These are phyloP conservation scores for Aspergillus caelatus DNA, from an alignment of 2,329 filamentous ascomycete species.

Conservation along the genomic window DNA sequence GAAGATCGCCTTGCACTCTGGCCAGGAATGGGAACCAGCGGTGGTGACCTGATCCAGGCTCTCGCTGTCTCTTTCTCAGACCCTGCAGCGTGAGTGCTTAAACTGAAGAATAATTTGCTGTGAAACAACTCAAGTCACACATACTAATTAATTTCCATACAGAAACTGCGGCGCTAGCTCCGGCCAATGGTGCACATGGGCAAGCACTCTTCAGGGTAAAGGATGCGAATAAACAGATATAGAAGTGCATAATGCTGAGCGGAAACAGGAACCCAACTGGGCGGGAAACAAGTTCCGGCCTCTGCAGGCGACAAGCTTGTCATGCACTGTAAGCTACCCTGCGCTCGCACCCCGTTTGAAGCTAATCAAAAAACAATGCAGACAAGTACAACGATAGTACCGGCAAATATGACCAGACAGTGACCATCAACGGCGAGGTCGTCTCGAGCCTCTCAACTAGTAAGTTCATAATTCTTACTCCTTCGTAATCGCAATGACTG, in stretches of 20 bases:
- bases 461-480: constrained; percentile 7
- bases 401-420: constrained; percentile 33
- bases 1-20: constrained; percentile 35
- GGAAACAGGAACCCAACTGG: constrained; percentile 23
- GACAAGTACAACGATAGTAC: constrained; percentile 36
- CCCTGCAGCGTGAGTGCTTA: constrained; percentile 27
- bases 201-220: constrained; percentile 32
- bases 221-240: not conserved
- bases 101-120: not conserved
- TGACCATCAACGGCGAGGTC: constrained; percentile 31
- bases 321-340: constrained; percentile 29
- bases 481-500: not conserved
- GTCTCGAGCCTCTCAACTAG: constrained; percentile 34
- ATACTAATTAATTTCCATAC: not conserved
- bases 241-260: not conserved
- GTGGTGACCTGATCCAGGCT: constrained; percentile 36
- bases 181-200: constrained; percentile 39
- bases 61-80: constrained; percentile 33
- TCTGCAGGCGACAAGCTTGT: constrained; percentile 27
- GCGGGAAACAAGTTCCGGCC: constrained; percentile 31
- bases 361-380: constrained; percentile 7
- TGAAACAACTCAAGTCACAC: too few relatives aligned
- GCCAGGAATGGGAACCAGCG: constrained; percentile 38
- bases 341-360: not conserved
- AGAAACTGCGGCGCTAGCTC: constrained; percentile 32